phyloP scores from a whole-genome alignment of 2,329 filamentous ascomycete species.

The Exophiala viscosa region DNA sequence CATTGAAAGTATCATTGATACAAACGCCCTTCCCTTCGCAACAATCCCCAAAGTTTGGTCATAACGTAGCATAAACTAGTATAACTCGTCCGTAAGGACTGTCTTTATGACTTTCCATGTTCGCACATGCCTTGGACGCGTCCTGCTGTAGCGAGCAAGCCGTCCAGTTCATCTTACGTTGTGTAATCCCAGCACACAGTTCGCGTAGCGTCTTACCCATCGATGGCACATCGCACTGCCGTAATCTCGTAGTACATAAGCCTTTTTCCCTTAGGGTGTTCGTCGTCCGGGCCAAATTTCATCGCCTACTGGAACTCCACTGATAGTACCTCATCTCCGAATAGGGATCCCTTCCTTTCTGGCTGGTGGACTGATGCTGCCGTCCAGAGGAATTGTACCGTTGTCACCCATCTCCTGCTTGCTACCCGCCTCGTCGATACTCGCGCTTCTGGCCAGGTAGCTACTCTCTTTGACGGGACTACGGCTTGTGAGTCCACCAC shows the following conservation, averaged over 20 bases:
- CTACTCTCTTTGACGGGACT: constrained; percentile 90
- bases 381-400: constrained; percentile 31
- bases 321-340: constrained; percentile 48
- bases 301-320: too few relatives aligned
- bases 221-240: too few relatives aligned
- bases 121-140: too few relatives aligned
- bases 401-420: constrained; percentile 47
- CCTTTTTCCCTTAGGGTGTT: too few relatives aligned
- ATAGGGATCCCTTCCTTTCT: constrained; percentile 59
- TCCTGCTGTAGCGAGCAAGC: too few relatives aligned
- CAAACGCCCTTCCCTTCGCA: background rate
- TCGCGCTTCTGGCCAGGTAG: constrained; percentile 79
- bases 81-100: constrained; percentile 1
- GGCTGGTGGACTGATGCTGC: constrained; percentile 44
- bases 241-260: too few relatives aligned
- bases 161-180: too few relatives aligned
- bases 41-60: background rate
- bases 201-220: too few relatives aligned
- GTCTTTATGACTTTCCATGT: background rate
- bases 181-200: too few relatives aligned
- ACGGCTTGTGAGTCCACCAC: constrained; percentile 51
- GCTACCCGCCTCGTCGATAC: constrained; percentile 51
- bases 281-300: too few relatives aligned
- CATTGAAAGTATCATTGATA: background rate
- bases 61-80: constrained; percentile 1